These are phyloP conservation scores for Candida maris DNA, from an alignment of 805 yeast species.

Conservation along the genomic window DNA sequence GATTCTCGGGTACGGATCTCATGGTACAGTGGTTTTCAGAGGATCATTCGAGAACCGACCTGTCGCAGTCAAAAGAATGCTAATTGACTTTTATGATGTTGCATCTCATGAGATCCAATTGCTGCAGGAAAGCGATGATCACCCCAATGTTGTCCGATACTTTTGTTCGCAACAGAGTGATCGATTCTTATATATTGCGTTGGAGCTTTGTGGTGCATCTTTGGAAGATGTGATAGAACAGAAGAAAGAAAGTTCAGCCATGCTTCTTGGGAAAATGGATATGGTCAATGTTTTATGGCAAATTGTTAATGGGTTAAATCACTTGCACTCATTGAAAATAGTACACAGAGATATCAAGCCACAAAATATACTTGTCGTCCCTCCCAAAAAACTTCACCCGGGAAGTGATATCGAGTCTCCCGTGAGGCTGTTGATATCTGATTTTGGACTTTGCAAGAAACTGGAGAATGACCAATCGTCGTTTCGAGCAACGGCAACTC, in stretches of 20 bases:
- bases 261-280: slow-evolving; percentile 40
- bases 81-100: slow-evolving; percentile 87
- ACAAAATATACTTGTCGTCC: slow-evolving; percentile 84
- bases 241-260: slow-evolving; percentile 37
- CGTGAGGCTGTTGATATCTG: slow-evolving; percentile 79
- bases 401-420: slow-evolving; percentile 33
- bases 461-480: slow-evolving; percentile 90
- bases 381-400: slow-evolving; percentile 45
- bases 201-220: slow-evolving; percentile 87
- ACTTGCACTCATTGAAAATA: slow-evolving; percentile 83
- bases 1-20: slow-evolving; percentile 92
- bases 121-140: slow-evolving; percentile 92
- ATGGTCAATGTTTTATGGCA: slow-evolving; percentile 62
- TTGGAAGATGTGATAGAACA: slow-evolving; percentile 76
- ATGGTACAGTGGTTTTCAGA: slow-evolving; percentile 90
- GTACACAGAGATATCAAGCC: slow-evolving; percentile 96
- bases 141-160: slow-evolving; percentile 90
- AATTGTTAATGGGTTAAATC: slow-evolving; percentile 78
- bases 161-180: slow-evolving; percentile 91
- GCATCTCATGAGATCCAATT: slow-evolving; percentile 89
- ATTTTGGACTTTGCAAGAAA: slow-evolving; percentile 92
- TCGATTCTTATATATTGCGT: slow-evolving; percentile 84
- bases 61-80: slow-evolving; percentile 93
- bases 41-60: slow-evolving; percentile 91
- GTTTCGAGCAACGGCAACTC: slow-evolving; percentile 85